Percentiles rank a stretch among this genome's conserved stretches.
These are phyloP conservation scores for Wickerhamomyces rabaulensis DNA, from an alignment of 805 yeast genomes.

Conservation along the genomic window DNA sequence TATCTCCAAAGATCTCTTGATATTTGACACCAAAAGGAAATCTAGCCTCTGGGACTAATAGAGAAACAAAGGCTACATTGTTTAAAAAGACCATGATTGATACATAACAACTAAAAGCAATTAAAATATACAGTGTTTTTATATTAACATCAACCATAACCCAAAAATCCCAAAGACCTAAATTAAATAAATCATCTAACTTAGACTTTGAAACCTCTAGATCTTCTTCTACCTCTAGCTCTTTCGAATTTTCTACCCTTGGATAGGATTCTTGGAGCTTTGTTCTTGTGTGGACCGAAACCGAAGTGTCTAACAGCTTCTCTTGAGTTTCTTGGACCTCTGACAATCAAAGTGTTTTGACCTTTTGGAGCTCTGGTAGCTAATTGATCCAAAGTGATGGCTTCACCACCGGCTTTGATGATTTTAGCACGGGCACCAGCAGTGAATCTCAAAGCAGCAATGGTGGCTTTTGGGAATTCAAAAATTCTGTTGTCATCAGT, in stretches of 20 bases:
- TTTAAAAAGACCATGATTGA: constrained; percentile 7
- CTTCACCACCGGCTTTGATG: constrained; percentile 98
- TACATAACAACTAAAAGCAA: constrained; percentile 12
- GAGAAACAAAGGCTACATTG: neutral
- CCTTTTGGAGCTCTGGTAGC: constrained; percentile 99
- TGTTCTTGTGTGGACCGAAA: constrained; percentile 99
- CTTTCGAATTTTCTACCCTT: constrained; percentile 99
- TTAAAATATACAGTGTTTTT: constrained; percentile 11
- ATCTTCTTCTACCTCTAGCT: constrained; percentile 99
- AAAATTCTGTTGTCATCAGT: constrained; percentile 95
- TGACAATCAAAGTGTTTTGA: constrained; percentile 93
- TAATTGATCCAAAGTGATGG: constrained; percentile 97
- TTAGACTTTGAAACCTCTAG: constrained; percentile 99
- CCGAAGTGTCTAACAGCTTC: constrained; percentile 99
- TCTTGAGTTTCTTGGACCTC: constrained; percentile 99
- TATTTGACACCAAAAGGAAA: neutral
- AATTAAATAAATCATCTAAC: constrained; percentile 12
- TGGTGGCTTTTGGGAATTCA: constrained; percentile 93
- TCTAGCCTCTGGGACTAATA: neutral
- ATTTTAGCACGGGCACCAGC: constrained; percentile 98
- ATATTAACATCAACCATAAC: constrained; percentile 15
- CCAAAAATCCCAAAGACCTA: constrained; percentile 3
- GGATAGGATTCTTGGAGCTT: constrained; percentile 97
- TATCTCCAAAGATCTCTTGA: constrained; percentile 4
- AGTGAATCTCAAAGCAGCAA: constrained; percentile 99